Evolutionary conservation across 352 stramenopile genomes (phyloP), one percentile per base, ranked within the genome.

Genomic region (Peronospora farinosa): DNA sequence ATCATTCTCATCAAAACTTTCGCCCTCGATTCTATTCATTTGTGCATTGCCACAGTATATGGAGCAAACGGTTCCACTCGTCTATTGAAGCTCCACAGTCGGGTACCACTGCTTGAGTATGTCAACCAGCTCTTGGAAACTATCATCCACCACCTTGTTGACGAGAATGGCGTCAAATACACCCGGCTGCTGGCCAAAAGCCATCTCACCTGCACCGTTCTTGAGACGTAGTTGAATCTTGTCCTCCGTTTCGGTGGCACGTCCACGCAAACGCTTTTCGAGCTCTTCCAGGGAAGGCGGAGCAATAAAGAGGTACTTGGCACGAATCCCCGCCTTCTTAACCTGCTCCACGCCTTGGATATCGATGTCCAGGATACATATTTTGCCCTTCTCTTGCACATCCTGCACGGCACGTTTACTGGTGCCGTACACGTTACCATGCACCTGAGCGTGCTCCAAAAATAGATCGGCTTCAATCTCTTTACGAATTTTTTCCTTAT

Each of bases 361-460:
- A 60, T 99, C 96, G 51, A 99, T 99, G 72, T 99, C 96, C 30
- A 99, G 58, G 47, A 99, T 95, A 70, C 96, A 99, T 54, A 99
- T 96, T 74, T 98, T 98, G 39, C 88, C 83, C 59, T 93, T 65
- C 27, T 87, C 72, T 60, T 95, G 81, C 32, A 99, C 96, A 51
- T 83, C 77, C 67, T 95, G 64, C 19, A 99, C 93, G 15, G 91
- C 78, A 36, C 70, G 72, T 53, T 96, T 92, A 67, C 87, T 96
- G 43, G 96, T 99, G 61, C 95, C 96, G 65, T 99, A 99, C 52
- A 97, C 89, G 65, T 98, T 98, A 51, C 90, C 93, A 68, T 99
- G 96, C 27, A 99, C 96, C 50, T 97, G 60, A 3, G 96, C 96
- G 64, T 98, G 91, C 65, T 99, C 96, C 35, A 99, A 64, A 72